Conservation (phyloP, 176 grass and related monocot genomes). For the Coix lacrymajobi region DNA sequence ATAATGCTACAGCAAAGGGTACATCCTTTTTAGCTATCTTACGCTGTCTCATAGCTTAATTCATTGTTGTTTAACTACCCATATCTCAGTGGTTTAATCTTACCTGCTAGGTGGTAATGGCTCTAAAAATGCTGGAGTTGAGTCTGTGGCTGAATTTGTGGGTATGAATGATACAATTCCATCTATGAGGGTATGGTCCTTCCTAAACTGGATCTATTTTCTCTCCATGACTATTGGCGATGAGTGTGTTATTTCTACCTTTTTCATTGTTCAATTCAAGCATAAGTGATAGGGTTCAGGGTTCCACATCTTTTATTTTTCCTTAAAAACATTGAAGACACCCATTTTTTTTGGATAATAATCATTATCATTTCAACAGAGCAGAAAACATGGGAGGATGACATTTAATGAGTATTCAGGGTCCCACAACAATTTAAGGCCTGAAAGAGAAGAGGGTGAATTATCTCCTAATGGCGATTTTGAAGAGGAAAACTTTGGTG, state of each 20-base stretch:
- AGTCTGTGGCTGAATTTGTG: conserved; percentile 25
- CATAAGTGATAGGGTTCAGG: not conserved
- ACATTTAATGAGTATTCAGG: conserved; percentile 48
- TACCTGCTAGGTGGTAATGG: conserved; percentile 19
- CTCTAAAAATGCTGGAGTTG: conserved; percentile 15
- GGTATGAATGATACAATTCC: conserved; percentile 25
- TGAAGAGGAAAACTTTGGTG: conserved; percentile 85
- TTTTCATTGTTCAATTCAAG: not conserved
- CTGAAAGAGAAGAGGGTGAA: conserved; percentile 99
- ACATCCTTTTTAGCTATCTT: not conserved
- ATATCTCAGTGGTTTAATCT: conserved; percentile 25
- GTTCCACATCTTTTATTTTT: not conserved
- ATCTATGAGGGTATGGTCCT: conserved; percentile 31
- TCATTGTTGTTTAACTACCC: not conserved
- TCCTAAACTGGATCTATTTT: conserved; percentile 3
- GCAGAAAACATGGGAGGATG: conserved; percentile 49
- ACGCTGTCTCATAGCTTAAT: not conserved
- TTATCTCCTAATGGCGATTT: conserved; percentile 92
- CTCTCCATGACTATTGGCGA: not conserved
- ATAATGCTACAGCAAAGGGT: conserved; percentile 30
- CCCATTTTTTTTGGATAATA: conserved; percentile 19
- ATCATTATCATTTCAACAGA: conserved; percentile 27
- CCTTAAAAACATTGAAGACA: not conserved
- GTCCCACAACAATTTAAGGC: conserved; percentile 38
- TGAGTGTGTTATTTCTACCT: not conserved